Evolutionary conservation across 202 grass and related monocot genomes (phyloP), one percentile per base, ranked within the genome.

Genomic region (Carex arenaria): DNA sequence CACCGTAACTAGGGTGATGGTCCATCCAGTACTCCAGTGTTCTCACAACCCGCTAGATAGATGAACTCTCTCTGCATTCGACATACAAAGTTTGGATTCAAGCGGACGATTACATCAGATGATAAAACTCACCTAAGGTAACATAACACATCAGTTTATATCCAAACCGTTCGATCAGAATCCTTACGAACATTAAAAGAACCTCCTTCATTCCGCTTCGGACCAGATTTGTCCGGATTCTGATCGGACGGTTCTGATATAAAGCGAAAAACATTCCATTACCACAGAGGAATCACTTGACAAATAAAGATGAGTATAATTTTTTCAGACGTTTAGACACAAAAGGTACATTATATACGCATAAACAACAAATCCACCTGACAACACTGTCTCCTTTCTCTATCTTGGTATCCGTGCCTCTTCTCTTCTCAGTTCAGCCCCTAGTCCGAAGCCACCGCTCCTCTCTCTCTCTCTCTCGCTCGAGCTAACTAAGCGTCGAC

Each of bases 301-400:
- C 10, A 2, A 49, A 3, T 45, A 4, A 5, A 59, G 56, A 59
- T 6, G 55, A 26, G 60, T 62, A 62, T 62, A 62, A 62, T 62
- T 26, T 10, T 59, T 62, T 72, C 40, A 49, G 10, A 72, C 10
- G 10, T 49, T 0, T 17, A 3, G 42, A 13, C 40, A 51, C 49
- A 72, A 49, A 79, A 23, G 55, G 43, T 18, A 55, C 19, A 76
- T 47, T 47, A 75, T 14, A 68, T 18, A 38, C 40, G 18, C 38
- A 65, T 17, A 81, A 64, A 81, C 60, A 81, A 81, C 78, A 81
- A 81, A 81, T 81, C 36, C 78, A 81, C 60, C 79, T 81, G 79
- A 81, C 79, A 81, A 18, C 9, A 26, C 11, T 81, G 57, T 81
- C 62, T 31, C 23, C 47, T 68, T 68, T 66, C 63, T 66, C n/a